Conservation (phyloP, 495 filamentous ascomycete species). For the Niebla homalea region DNA sequence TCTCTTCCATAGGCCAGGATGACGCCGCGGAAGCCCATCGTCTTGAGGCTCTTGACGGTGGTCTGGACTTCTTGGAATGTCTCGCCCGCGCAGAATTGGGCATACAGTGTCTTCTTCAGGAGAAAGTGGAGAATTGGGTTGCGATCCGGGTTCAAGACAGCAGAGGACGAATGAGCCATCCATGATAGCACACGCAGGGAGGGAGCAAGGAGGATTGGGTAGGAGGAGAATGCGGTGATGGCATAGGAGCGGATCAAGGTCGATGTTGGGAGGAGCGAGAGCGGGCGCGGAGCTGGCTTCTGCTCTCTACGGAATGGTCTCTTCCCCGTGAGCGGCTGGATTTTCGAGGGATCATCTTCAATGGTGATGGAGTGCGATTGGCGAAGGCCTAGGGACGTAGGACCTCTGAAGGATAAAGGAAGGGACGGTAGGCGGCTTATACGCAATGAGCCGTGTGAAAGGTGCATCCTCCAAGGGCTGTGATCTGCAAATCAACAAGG, state of each 20-base stretch:
- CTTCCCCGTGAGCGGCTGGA: too few species aligned
- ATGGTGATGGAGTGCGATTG: too few species aligned
- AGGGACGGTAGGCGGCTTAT: too few species aligned
- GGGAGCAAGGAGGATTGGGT: slow-evolving; percentile 52
- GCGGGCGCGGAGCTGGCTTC: slow-evolving; percentile 26
- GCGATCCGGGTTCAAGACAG: slow-evolving; percentile 31
- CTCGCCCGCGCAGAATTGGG: slow-evolving; percentile 36
- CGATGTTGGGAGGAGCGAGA: slow-evolving; percentile 60
- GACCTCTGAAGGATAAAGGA: too few species aligned
- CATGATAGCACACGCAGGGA: slow-evolving; percentile 54
- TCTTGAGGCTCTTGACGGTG: slow-evolving; percentile 26
- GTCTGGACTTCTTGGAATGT: slow-evolving; percentile 22
- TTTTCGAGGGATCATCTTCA: too few species aligned
- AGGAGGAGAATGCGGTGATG: slow-evolving; percentile 69
- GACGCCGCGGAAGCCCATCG: slow-evolving; percentile 31
- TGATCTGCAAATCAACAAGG: too few species aligned
- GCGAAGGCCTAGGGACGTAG: too few species aligned
- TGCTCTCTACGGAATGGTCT: too few species aligned
- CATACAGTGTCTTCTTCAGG: slow-evolving; percentile 33
- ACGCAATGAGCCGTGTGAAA: too few species aligned
- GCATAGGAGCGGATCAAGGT: slow-evolving; percentile 66
- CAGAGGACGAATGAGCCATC: slow-evolving; percentile 55
- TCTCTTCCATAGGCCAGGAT: slow-evolving; percentile 36
- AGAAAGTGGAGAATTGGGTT: slow-evolving; percentile 29
- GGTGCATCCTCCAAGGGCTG: too few species aligned